Base-by-base conservation (phyloP, 108 stramenopile species). In the Licmophora abbreviata region DNA sequence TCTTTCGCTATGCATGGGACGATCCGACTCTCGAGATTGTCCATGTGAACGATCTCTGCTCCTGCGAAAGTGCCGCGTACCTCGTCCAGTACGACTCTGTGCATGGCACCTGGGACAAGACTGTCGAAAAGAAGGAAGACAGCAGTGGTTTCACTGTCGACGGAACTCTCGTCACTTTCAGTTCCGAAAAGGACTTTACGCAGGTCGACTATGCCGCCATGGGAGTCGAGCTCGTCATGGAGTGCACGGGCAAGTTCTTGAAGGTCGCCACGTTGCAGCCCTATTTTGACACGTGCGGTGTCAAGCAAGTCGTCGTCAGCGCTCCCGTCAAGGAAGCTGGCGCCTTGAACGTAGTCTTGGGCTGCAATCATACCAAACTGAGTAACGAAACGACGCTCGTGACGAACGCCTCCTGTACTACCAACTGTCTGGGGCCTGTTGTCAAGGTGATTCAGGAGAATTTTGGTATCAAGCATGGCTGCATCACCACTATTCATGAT, bases 401-500 rank as follows among this genome's bases (percentile, higher is more conserved):
- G 43, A 94, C 94, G 0, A 93, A 93, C 43, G 95, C 95, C 15
- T 87, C 84, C 34, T 97, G 95, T 59, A 97, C 95, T 7, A 97
- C 95, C 51, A 97, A 97, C 65, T 97, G 94, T 51, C 64, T 97
- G 41, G 90, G 84, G 29, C 92, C 91, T n/a, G 86, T 94, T 25
- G 88, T 95, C 36, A 88, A 88, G 64, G 91, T 93, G 8, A 80
- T 97, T 30, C 66, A 91, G 52, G 92, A 94, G 57, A 91, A 78
- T 36, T 90, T 95, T 61, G 91, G 87, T 6, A 97, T 97, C 62
- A 63, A 65, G 38, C 91, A 92, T 61, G 92, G 95, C 0, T 92
- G 85, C 57, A 95, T 97, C 58, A 95, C 93, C 17, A 97, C 95
- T 24, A 76, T 95, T 48, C 95, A 97, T 61, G 83, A 92, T 60